Evolutionary conservation across 306 rosid genomes (phyloP).

Genomic region (Gillenia trifoliata): DNA sequence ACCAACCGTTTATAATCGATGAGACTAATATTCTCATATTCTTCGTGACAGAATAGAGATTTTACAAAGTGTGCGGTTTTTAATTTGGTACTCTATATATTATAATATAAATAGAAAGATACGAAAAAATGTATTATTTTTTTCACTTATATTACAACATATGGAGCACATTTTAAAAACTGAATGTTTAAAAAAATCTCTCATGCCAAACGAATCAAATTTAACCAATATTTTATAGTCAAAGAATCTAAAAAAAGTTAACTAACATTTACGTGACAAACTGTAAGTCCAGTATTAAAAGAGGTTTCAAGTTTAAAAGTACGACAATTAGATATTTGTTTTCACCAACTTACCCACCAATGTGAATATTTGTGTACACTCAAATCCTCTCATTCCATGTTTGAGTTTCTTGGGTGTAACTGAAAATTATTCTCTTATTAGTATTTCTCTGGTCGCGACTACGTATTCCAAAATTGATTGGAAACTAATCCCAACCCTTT

Average conservation of each 20-base stretch:
- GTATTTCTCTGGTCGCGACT: not conserved
- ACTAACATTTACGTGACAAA: not conserved
- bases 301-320: too few relatives aligned
- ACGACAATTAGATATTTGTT: fast-evolving
- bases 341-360: fast-evolving
- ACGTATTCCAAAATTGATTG: not conserved
- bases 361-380: not conserved
- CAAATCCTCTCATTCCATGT: too few relatives aligned
- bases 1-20: not conserved
- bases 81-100: too few relatives aligned
- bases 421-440: too few relatives aligned
- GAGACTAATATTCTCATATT: not conserved
- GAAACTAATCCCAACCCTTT: not conserved
- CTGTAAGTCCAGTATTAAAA: too few relatives aligned
- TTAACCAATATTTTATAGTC: not conserved
- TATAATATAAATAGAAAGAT: too few relatives aligned
- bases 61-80: too few relatives aligned
- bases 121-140: too few relatives aligned
- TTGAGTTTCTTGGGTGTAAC: too few relatives aligned
- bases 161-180: too few relatives aligned
- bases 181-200: too few relatives aligned
- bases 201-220: not conserved
- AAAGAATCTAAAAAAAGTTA: not conserved
- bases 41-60: not conserved
- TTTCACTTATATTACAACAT: too few relatives aligned